Evolutionary conservation across 1,284 basidiomycete genomes (phyloP), one percentile per base, ranked within the genome.

Genomic region (Anthracocystis setariae): DNA sequence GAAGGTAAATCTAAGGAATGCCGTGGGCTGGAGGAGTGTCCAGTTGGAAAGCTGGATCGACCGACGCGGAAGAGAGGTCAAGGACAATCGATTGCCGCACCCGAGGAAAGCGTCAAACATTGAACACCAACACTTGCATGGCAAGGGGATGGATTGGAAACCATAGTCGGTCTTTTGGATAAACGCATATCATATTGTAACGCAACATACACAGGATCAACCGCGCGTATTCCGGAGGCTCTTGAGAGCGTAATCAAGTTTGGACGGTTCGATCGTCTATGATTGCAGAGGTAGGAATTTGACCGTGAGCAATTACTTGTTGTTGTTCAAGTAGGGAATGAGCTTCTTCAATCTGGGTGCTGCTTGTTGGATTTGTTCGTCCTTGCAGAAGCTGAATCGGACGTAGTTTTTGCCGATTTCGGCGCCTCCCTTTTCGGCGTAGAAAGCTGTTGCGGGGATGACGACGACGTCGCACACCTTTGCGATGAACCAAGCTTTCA

Each of bases 401-500:
- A 81, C 64, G 38, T 66, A 82, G 10, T 76, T 68, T 39, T 77
- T 68, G 9, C 77, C 79, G 2, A 75, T 37, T 23, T 65, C 49
- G 0, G 45, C 27, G 0, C 58, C 75, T 9, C 73, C 50, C 23
- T 75, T 54, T 2, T 79, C 73, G 4, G 73, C 69, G 44, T 75
- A 77, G 51, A 82, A 82, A 0, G 81, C 81, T 2, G 81, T 80
- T 3, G 76, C 77, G 0, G 81, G 81, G 40, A 82, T 77, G 21
- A 61, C 72, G 29, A 83, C 78, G 8, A 84, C 80, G 23, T 78
- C 80, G 33, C 74, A 73, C 1, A 74, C 60, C 15, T 78, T 81
- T 1, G 83, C 84, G 20, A 82, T 55, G 60, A 80, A 83, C 74
- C 74, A 81, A 27, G 84, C 87, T 43, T 78, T 91, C 88, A 86